phyloP scores from a whole-genome alignment of 805 yeast species.

The Ogataea saltuana region DNA sequence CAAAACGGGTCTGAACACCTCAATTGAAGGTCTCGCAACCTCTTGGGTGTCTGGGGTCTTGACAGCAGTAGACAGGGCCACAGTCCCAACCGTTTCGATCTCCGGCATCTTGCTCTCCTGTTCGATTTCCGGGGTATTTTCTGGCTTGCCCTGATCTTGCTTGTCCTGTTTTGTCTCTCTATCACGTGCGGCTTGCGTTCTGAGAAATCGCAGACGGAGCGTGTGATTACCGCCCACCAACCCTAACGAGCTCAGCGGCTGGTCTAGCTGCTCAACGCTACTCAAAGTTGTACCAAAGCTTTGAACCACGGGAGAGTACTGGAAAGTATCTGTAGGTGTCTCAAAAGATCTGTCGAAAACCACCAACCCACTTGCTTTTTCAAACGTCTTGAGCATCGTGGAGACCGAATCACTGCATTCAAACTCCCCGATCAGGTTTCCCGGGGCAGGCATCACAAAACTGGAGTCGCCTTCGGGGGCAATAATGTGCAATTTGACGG shows the following conservation, averaged over 20 bases:
- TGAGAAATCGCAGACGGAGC: conserved; percentile 31
- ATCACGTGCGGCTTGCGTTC: too few species aligned
- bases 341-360: conserved; percentile 12
- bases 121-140: too few species aligned
- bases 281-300: conserved; percentile 26
- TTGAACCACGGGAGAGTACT: conserved; percentile 19
- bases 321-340: neutral
- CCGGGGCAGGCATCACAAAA: conserved; percentile 17
- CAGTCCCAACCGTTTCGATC: neutral
- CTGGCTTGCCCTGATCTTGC: too few species aligned
- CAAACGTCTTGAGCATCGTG: conserved; percentile 22
- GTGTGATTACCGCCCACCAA: conserved; percentile 31
- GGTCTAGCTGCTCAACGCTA: conserved; percentile 21
- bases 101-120: neutral
- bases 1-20: conserved; percentile 21
- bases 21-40: conserved; percentile 6
- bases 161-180: too few species aligned
- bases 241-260: conserved; percentile 28
- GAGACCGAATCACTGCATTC: conserved; percentile 9
- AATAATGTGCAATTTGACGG: conserved; percentile 27
- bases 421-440: conserved; percentile 18
- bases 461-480: conserved; percentile 20
- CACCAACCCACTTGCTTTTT: conserved; percentile 7
- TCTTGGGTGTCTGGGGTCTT: neutral
- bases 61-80: neutral